A percentile compares a stretch with the other conserved stretches of the same genome.
These are phyloP conservation scores for Cladophialophora psammophila DNA, from an alignment of 2,329 filamentous ascomycete genomes.

Conservation along the genomic window DNA sequence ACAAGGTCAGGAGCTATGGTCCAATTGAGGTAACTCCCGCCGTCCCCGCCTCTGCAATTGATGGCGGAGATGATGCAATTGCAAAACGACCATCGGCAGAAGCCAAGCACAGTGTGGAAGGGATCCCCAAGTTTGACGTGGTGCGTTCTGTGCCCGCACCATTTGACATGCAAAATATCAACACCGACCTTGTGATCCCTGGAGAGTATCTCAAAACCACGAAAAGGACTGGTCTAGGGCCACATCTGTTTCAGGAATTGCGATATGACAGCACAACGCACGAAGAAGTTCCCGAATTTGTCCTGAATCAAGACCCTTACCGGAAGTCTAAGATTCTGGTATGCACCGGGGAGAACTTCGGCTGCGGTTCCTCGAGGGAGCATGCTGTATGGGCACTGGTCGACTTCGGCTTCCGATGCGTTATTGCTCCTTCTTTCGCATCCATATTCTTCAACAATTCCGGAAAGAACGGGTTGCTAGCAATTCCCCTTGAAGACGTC, in stretches of 20 bases:
- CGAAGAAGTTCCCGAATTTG: slow-evolving; percentile 77
- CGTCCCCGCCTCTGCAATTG: slow-evolving; percentile 64
- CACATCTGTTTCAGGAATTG: slow-evolving; percentile 83
- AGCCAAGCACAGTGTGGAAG: slow-evolving; percentile 61
- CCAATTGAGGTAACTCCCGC: slow-evolving; percentile 70
- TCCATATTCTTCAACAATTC: slow-evolving; percentile 99
- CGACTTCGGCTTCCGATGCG: slow-evolving; percentile 92
- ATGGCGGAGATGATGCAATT: slow-evolving; percentile 70
- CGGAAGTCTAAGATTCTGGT: slow-evolving; percentile 85
- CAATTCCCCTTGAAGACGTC: slow-evolving; percentile 73
- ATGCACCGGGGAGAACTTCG: slow-evolving; percentile 90
- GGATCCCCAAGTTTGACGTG: slow-evolving; percentile 82
- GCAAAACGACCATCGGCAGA: slow-evolving; percentile 55
- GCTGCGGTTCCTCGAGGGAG: slow-evolving; percentile 89
- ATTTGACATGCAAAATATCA: slow-evolving; percentile 85
- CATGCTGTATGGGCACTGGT: slow-evolving; percentile 96
- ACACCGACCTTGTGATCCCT: slow-evolving; percentile 97
- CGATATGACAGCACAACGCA: slow-evolving; percentile 74
- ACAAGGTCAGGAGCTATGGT: slow-evolving; percentile 65
- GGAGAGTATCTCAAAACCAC: slow-evolving; percentile 99
- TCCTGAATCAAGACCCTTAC: slow-evolving; percentile 92
- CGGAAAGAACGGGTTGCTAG: slow-evolving; percentile 99
- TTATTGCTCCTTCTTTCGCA: slow-evolving; percentile 86
- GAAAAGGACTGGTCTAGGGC: slow-evolving; percentile 91
- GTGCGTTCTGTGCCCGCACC: slow-evolving; percentile 87